Conservation (phyloP, 441 rosid genomes). For the Iberis amara region DNA sequence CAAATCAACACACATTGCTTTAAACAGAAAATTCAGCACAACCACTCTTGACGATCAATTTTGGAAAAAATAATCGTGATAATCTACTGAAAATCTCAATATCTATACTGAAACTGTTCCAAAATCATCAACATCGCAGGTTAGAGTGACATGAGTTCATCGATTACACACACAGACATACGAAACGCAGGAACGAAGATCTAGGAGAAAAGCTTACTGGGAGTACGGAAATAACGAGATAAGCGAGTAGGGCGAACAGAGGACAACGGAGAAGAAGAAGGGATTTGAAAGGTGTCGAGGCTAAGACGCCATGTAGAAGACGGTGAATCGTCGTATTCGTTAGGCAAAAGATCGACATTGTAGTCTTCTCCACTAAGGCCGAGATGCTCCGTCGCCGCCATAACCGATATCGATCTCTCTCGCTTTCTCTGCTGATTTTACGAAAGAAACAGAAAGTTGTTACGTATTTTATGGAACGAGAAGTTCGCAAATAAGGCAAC, state of each 20-base stretch:
- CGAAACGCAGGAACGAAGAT: too few relatives aligned
- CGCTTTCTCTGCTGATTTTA: constrained; percentile 13
- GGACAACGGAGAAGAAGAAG: constrained; percentile 28
- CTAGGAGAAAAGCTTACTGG: constrained; percentile 12
- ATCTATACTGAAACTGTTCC: too few relatives aligned
- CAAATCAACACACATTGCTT: too few relatives aligned
- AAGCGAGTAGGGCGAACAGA: constrained; percentile 26
- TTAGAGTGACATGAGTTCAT: too few relatives aligned
- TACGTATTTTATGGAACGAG: constrained; percentile 11
- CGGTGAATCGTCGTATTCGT: constrained; percentile 9
- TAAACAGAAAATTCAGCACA: too few relatives aligned
- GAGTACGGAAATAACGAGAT: constrained; percentile 32
- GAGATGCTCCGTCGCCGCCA: constrained; percentile 23
- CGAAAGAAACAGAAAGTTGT: constrained; percentile 3
- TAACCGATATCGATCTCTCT: constrained; percentile 7
- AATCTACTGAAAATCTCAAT: too few relatives aligned
- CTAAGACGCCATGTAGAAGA: constrained; percentile 46
- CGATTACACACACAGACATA: too few relatives aligned
- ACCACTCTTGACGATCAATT: too few relatives aligned
- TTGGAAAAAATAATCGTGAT: too few relatives aligned
- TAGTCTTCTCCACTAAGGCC: constrained; percentile 27
- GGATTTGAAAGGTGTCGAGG: constrained; percentile 40
- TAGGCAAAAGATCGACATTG: constrained; percentile 35
- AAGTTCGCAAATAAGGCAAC: background rate
- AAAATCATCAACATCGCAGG: too few relatives aligned